phyloP scores from a whole-genome alignment of 2,329 filamentous ascomycete species.

The Pseudogymnoascus verrucosus region DNA sequence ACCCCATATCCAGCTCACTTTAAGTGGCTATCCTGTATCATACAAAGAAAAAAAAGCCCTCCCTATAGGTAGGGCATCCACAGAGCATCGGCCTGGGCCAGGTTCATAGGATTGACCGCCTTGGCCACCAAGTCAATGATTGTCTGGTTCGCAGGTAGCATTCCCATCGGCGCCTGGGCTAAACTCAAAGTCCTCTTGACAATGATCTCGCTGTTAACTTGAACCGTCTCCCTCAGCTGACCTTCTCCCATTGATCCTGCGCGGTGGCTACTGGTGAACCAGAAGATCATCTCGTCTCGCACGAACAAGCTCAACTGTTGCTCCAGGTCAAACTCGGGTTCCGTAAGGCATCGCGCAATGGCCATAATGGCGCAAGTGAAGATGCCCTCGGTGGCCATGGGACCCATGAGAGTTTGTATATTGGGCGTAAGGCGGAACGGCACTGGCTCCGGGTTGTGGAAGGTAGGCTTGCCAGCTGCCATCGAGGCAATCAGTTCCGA shows the following conservation, averaged over 20 bases:
- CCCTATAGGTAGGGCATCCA: slow-evolving; percentile 92
- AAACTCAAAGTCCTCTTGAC: slow-evolving; percentile 84
- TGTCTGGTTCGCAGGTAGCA: slow-evolving; percentile 91
- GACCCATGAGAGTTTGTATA: slow-evolving; percentile 91
- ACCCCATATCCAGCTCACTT: background rate
- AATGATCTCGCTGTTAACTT: slow-evolving; percentile 81
- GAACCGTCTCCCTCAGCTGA: slow-evolving; percentile 65
- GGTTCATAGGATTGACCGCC: slow-evolving; percentile 83
- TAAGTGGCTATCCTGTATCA: background rate
- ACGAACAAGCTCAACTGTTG: slow-evolving; percentile 93
- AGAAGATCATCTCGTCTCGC: slow-evolving; percentile 95
- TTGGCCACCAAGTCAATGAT: slow-evolving; percentile 90
- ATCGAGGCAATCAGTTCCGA: slow-evolving; percentile 89
- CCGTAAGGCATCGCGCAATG: slow-evolving; percentile 86
- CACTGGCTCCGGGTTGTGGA: slow-evolving; percentile 91
- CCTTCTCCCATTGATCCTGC: slow-evolving; percentile 48
- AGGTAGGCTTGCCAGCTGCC: slow-evolving; percentile 74
- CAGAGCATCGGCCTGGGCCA: slow-evolving; percentile 81
- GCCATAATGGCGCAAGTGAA: slow-evolving; percentile 95
- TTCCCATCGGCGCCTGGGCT: slow-evolving; percentile 63
- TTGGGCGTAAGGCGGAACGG: slow-evolving; percentile 97
- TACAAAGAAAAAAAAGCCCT: background rate
- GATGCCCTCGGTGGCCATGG: slow-evolving; percentile 90
- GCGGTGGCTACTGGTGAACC: slow-evolving; percentile 77
- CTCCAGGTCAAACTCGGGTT: slow-evolving; percentile 84